Percentiles rank a stretch among this genome's conserved stretches.
Conservation (phyloP, 2,329 filamentous ascomycete species). For the Clonostachys rhizophaga region DNA sequence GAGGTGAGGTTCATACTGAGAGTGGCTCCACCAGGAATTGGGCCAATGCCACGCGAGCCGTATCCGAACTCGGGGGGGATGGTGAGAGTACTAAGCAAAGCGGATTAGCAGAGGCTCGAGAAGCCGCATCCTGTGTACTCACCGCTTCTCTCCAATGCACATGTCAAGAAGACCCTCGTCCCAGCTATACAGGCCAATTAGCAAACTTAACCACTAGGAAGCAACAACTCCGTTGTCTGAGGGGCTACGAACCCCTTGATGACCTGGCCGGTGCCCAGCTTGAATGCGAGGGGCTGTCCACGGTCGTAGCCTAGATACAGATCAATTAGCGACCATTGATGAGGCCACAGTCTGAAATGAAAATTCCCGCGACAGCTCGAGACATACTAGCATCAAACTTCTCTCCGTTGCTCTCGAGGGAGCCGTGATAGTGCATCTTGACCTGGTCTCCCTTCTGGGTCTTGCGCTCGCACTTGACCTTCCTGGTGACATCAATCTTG, state of each 20-base stretch:
- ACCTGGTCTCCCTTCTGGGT: slow-evolving; percentile 72
- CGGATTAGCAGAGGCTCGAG: slow-evolving; percentile 4
- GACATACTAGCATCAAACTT: slow-evolving; percentile 74
- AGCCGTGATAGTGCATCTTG: slow-evolving; percentile 85
- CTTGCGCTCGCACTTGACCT: slow-evolving; percentile 76
- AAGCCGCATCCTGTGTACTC: slow-evolving; percentile 12
- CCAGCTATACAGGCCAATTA: slow-evolving; percentile 52
- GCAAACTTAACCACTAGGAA: neutral
- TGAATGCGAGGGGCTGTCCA: slow-evolving; percentile 71
- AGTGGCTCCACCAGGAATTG: slow-evolving; percentile 78
- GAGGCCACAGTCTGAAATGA: neutral
- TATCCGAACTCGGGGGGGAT: slow-evolving; percentile 88
- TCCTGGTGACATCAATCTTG: slow-evolving; percentile 70
- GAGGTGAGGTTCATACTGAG: slow-evolving; percentile 48
- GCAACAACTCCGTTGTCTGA: neutral
- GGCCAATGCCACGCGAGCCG: slow-evolving; percentile 69
- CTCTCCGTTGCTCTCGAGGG: slow-evolving; percentile 65
- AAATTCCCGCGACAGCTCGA: slow-evolving; percentile 1
- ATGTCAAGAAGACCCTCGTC: slow-evolving; percentile 86
- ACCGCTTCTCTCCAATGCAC: slow-evolving; percentile 90
- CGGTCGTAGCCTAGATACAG: slow-evolving; percentile 62
- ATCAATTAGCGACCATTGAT: neutral
- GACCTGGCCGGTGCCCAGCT: slow-evolving; percentile 73
- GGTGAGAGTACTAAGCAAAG: slow-evolving; percentile 63
- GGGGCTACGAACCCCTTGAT: slow-evolving; percentile 70